phyloP scores from a whole-genome alignment of 2,329 filamentous ascomycete species.

The Huntiella moniliformis region DNA sequence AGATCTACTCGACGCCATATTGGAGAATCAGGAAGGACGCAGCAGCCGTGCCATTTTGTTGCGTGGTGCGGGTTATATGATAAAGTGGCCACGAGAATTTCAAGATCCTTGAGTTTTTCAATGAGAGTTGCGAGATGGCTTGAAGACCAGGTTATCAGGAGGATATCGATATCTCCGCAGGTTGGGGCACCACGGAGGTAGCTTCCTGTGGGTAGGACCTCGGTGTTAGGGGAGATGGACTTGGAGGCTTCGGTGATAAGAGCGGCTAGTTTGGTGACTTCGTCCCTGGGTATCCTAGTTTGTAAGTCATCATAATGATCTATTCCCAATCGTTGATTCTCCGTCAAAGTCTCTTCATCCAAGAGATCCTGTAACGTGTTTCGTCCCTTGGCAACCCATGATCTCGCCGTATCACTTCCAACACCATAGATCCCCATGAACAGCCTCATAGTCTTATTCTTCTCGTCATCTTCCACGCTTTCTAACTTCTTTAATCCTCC shows the following conservation, averaged over 20 bases:
- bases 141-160: constrained; percentile 48
- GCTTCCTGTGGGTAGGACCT: constrained; percentile 63
- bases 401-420: constrained; percentile 48
- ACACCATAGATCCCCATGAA: constrained; percentile 71
- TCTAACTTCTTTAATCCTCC: constrained; percentile 54
- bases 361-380: constrained; percentile 55
- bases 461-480: constrained; percentile 45
- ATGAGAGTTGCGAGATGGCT: constrained; percentile 50
- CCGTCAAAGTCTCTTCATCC: constrained; percentile 35
- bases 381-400: constrained; percentile 60
- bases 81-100: constrained; percentile 53
- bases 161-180: constrained; percentile 69
- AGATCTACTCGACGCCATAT: constrained; percentile 73
- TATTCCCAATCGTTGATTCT: constrained; percentile 56
- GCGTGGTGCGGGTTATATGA: constrained; percentile 25
- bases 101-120: constrained; percentile 33
- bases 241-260: constrained; percentile 42
- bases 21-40: constrained; percentile 36
- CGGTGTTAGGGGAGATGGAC: constrained; percentile 40
- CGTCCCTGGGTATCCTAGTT: constrained; percentile 54
- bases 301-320: constrained; percentile 67
- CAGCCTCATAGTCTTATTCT: constrained; percentile 42
- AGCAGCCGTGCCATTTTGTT: constrained; percentile 73
- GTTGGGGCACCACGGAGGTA: constrained; percentile 60
- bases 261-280: constrained; percentile 51